Conservation (phyloP, 495 filamentous ascomycete species). For the Penicillium tannophilum region DNA sequence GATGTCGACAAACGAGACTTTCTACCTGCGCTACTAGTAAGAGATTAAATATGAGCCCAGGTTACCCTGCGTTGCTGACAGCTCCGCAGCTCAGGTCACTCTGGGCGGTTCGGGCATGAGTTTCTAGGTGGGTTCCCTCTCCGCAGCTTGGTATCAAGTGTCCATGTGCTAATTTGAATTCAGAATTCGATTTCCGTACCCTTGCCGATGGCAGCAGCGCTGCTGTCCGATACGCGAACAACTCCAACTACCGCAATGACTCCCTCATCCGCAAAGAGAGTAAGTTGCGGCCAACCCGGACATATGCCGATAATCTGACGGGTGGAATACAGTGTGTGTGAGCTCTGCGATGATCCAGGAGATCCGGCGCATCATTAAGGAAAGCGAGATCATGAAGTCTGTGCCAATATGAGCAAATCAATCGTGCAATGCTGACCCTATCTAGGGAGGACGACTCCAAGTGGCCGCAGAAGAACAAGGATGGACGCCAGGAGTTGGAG, state of each 20-base stretch:
- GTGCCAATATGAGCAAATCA: slow-evolving; percentile 5
- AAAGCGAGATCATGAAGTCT: slow-evolving; percentile 98
- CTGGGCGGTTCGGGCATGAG: slow-evolving; percentile 96
- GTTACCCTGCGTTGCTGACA: slow-evolving; percentile 52
- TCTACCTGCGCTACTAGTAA: slow-evolving; percentile 98
- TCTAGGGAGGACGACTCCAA: slow-evolving; percentile 95
- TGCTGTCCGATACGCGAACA: slow-evolving; percentile 96
- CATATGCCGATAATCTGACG: slow-evolving; percentile 23
- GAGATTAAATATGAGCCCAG: slow-evolving; percentile 36
- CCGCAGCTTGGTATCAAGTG: background rate
- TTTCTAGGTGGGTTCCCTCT: slow-evolving; percentile 73
- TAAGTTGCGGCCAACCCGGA: slow-evolving; percentile 49
- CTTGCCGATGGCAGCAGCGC: slow-evolving; percentile 94
- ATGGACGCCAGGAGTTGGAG: slow-evolving; percentile 95
- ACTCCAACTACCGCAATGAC: slow-evolving; percentile 99
- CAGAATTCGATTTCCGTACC: slow-evolving; percentile 96
- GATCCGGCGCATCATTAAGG: slow-evolving; percentile 95
- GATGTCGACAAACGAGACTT: slow-evolving; percentile 72
- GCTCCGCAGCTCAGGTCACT: slow-evolving; percentile 83
- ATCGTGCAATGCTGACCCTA: slow-evolving; percentile 16
- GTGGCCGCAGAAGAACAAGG: slow-evolving; percentile 99
- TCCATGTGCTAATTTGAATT: slow-evolving; percentile 29
- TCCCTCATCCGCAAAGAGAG: slow-evolving; percentile 99
- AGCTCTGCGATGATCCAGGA: slow-evolving; percentile 90
- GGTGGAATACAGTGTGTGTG: slow-evolving; percentile 78